These are phyloP conservation scores for Plasmodium ovale DNA, from an alignment of 169 alveolate species.

Conservation along the genomic window DNA sequence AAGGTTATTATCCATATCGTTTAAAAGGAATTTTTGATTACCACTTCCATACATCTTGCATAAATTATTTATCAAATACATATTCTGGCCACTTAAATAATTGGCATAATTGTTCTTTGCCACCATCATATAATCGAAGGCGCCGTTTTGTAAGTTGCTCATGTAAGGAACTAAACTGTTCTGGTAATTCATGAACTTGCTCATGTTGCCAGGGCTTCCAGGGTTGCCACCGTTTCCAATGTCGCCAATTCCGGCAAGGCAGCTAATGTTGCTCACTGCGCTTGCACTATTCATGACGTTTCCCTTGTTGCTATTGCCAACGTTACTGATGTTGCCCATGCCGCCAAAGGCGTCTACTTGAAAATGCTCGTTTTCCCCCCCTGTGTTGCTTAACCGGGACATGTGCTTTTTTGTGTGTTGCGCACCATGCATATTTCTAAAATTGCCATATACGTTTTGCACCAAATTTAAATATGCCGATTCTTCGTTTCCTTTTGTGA, in stretches of 20 bases:
- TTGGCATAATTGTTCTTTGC: slow-evolving; percentile 10
- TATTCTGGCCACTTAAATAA: slow-evolving; percentile 41
- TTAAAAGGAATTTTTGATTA: slow-evolving; percentile 35
- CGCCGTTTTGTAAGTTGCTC: slow-evolving; percentile 20
- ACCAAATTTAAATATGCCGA: slow-evolving; percentile 18
- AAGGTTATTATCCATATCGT: slow-evolving; percentile 22
- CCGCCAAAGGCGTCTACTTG: background rate
- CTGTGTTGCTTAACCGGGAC: slow-evolving; percentile 11
- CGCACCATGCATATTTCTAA: slow-evolving; percentile 7
- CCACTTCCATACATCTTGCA: slow-evolving; percentile 31
- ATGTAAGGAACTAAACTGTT: slow-evolving; percentile 20
- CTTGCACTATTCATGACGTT: slow-evolving; percentile 37
- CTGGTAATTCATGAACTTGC: slow-evolving; percentile 26
- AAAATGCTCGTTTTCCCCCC: background rate
- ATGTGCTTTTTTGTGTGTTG: slow-evolving; percentile 8
- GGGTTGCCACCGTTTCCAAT: background rate
- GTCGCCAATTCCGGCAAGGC: background rate
- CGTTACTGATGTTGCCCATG: background rate
- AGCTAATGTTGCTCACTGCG: too few species aligned
- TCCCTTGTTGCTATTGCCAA: background rate
- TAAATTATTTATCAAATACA: slow-evolving; percentile 32
- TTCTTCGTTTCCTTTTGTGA: slow-evolving; percentile 11
- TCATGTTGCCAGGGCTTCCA: background rate
- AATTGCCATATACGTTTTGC: slow-evolving; percentile 28
- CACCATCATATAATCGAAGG: slow-evolving; percentile 27